Evolutionary conservation across 768 basidiomycete genomes (phyloP).

Genomic region (Pholiota microspora): DNA sequence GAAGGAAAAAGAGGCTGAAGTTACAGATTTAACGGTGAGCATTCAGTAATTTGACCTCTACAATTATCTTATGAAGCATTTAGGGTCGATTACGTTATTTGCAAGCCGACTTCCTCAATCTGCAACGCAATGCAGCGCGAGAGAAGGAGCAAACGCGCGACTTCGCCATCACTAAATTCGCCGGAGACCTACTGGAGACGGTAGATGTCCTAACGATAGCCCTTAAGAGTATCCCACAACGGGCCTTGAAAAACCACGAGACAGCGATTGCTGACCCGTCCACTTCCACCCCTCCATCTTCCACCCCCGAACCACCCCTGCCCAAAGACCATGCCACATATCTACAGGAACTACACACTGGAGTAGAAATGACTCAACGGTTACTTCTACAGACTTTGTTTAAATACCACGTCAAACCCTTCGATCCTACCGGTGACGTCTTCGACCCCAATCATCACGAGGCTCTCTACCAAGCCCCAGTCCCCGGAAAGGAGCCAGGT

Average conservation of each 20-base stretch:
- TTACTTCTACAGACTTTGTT: constrained; percentile 86
- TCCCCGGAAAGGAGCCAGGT: constrained; percentile 87
- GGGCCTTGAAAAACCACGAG: constrained; percentile 33
- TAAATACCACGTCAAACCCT: constrained; percentile 89
- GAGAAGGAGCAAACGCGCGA: constrained; percentile 93
- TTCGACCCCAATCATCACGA: constrained; percentile 97
- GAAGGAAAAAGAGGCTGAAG: constrained; percentile 78
- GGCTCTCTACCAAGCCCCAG: constrained; percentile 90
- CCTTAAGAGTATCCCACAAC: constrained; percentile 70
- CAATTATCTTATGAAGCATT: constrained; percentile 13
- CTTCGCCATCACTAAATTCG: constrained; percentile 91
- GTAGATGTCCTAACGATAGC: constrained; percentile 89
- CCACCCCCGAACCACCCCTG: constrained; percentile 30
- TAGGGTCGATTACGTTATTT: constrained; percentile 89
- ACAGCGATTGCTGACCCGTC: constrained; percentile 4
- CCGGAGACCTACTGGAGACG: constrained; percentile 83
- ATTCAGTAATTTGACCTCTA: not conserved
- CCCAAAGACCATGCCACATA: constrained; percentile 58
- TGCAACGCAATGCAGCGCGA: constrained; percentile 86
- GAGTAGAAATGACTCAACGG: constrained; percentile 91
- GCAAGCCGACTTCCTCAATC: constrained; percentile 94
- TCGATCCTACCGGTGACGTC: constrained; percentile 87
- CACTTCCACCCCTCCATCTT: constrained; percentile 22
- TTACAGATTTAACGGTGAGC: constrained; percentile 82
- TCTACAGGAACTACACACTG: constrained; percentile 73